phyloP scores from a whole-genome alignment of 441 rosid genomes.

The Aleurites moluccanus region DNA sequence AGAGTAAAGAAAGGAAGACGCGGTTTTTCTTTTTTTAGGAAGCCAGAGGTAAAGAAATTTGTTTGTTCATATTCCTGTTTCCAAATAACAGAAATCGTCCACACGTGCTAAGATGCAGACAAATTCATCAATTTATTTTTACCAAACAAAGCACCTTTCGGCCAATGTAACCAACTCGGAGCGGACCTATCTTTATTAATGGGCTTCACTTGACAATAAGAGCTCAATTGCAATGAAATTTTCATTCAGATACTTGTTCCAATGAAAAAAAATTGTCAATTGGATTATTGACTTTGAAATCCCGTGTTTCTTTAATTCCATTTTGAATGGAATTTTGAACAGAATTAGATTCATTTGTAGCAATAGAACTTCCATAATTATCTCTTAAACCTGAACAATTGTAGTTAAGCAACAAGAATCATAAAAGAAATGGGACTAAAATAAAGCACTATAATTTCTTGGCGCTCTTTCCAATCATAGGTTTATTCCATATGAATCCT shows the following conservation, averaged over 20 bases:
- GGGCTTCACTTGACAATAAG: background rate
- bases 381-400: conserved; percentile 38
- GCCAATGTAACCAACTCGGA: background rate
- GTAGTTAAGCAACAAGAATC: conserved; percentile 49
- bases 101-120: background rate
- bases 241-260: conserved; percentile 25
- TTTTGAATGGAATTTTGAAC: background rate
- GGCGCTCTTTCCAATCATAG: conserved; percentile 34
- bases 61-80: background rate
- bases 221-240: background rate
- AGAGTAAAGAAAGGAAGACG: background rate
- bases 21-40: background rate
- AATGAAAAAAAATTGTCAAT: conserved; percentile 20
- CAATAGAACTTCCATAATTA: conserved; percentile 14
- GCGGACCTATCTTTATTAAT: background rate
- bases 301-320: conserved; percentile 17
- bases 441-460: conserved; percentile 51
- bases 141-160: background rate
- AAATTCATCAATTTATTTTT: background rate
- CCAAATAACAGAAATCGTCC: background rate
- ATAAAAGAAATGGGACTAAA: conserved; percentile 37
- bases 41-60: background rate
- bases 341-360: conserved; percentile 17
- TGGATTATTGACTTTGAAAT: conserved; percentile 23
- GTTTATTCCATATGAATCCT: conserved; percentile 35